Base-by-base conservation (phyloP, 2,329 filamentous ascomycete genomes). In the Sporothrix brunneoviolacea region DNA sequence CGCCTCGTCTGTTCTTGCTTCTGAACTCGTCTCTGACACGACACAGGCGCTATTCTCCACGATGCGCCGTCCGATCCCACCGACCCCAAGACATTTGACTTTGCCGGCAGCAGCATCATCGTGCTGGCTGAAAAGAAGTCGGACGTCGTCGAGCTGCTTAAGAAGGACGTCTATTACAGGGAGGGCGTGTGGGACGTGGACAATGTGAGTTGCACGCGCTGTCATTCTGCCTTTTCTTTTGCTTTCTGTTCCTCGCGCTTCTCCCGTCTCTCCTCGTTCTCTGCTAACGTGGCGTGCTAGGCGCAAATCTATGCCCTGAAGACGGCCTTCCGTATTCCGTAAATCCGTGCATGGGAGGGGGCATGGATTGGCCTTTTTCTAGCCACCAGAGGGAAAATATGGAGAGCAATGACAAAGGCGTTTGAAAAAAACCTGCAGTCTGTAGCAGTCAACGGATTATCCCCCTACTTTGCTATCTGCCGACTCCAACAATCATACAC, bases 111-210 rank as follows among this genome's bases (percentile, higher is more conserved):
- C 64, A 79, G 82, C 16, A 70, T 93, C 61, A 72, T 94, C 24
- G 71, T 80, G 35, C 66, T 78, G 27, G 88, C 86, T 8, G 76
- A 80, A 55, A 82, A 76, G 8, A 80, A 77, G 59, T 84, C 90
- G 56, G 84, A 89, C 64, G 79, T 88, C 2, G 64, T 84, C 36
- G 76, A 84, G 59, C 62, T 77, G 46, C 64, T 95, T 41, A 79
- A 77, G 65, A 74, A 79, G 43, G 90, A 95, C 69, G 71, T 90
- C 9, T 95, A 95, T 68, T 72, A 75, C 9, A 75, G 69, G 54
- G 74, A 68, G 38, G 87, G 83, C 0, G 89, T 94, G 8, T 95
- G 90, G 90, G 88, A 95, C 71, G 63, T 86, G 52, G 77, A 83
- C 32, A 86, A 86, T 60, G 80, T 80, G 55, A 60, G 64, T 62